A percentile compares a stretch with the other conserved stretches of the same genome.
These are phyloP conservation scores for Trichoderma gamsii DNA, from an alignment of 495 filamentous ascomycete genomes.

Conservation along the genomic window DNA sequence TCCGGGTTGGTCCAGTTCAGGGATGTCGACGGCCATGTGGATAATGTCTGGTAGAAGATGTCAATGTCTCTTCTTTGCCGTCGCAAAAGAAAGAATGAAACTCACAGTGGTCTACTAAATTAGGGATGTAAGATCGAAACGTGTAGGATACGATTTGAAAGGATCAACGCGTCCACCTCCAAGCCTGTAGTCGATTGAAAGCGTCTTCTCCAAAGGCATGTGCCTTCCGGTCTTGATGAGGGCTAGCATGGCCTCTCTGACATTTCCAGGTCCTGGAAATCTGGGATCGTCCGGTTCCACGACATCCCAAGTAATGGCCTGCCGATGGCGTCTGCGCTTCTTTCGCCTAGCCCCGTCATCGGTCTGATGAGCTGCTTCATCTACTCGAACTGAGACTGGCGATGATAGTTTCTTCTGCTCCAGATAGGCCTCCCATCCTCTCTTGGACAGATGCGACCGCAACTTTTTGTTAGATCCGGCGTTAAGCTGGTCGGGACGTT, in stretches of 20 bases:
- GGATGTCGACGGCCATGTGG: conserved; percentile 42
- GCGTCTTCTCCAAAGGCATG: background rate
- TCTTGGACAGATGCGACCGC: conserved; percentile 4
- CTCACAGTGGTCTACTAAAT: conserved; percentile 38
- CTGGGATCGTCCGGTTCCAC: background rate
- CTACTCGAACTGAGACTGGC: background rate
- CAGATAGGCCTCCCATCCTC: background rate
- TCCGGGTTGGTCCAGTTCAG: conserved; percentile 36
- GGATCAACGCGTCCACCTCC: conserved; percentile 37
- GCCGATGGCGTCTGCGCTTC: background rate
- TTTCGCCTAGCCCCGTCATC: background rate
- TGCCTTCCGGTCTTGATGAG: background rate
- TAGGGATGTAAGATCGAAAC: conserved; percentile 26
- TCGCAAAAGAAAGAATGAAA: background rate
- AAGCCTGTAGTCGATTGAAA: conserved; percentile 15
- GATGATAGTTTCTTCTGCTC: background rate
- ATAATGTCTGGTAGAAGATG: conserved; percentile 29
- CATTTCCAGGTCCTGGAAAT: background rate
- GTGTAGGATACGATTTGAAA: conserved; percentile 33
- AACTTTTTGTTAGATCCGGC: background rate
- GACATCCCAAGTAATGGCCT: background rate
- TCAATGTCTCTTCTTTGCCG: background rate
- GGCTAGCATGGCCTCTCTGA: background rate
- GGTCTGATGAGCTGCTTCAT: background rate
- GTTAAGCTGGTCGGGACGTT: conserved; percentile 9